Evolutionary conservation across 1,284 basidiomycete species (phyloP).

Genomic region (Ustilago bromivora): DNA sequence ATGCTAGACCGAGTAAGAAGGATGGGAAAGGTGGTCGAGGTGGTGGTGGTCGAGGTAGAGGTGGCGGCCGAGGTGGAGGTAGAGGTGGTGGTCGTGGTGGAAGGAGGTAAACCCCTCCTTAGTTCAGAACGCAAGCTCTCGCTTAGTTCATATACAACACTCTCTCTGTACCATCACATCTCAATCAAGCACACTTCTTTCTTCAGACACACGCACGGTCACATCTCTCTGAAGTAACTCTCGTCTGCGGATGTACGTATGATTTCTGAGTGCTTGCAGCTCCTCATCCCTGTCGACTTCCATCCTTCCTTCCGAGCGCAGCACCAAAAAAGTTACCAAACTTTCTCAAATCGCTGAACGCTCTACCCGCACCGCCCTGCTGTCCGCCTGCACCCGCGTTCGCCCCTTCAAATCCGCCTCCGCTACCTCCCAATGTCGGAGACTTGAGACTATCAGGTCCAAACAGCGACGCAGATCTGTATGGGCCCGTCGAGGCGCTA

Average conservation of each 20-base stretch:
- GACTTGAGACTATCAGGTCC: constrained; percentile 28
- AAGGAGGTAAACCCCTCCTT: constrained; percentile 14
- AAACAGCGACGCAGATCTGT: constrained; percentile 28
- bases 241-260: neutral
- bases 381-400: constrained; percentile 18
- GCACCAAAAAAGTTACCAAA: constrained; percentile 64
- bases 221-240: neutral
- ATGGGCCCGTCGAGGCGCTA: constrained; percentile 19
- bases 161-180: neutral
- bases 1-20: constrained; percentile 58
- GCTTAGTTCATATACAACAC: neutral
- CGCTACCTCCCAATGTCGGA: constrained; percentile 1
- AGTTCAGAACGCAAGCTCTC: neutral
- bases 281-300: constrained; percentile 7
- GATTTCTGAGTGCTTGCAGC: neutral
- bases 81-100: constrained; percentile 16
- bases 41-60: constrained; percentile 8
- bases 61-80: constrained; percentile 18
- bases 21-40: constrained; percentile 20
- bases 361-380: constrained; percentile 37
- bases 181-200: neutral
- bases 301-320: constrained; percentile 55
- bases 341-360: constrained; percentile 60
- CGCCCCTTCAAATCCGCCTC: constrained; percentile 17
- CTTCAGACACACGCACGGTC: neutral